Conservation (phyloP, 495 filamentous ascomycete genomes). For the Cryomyces minteri region DNA sequence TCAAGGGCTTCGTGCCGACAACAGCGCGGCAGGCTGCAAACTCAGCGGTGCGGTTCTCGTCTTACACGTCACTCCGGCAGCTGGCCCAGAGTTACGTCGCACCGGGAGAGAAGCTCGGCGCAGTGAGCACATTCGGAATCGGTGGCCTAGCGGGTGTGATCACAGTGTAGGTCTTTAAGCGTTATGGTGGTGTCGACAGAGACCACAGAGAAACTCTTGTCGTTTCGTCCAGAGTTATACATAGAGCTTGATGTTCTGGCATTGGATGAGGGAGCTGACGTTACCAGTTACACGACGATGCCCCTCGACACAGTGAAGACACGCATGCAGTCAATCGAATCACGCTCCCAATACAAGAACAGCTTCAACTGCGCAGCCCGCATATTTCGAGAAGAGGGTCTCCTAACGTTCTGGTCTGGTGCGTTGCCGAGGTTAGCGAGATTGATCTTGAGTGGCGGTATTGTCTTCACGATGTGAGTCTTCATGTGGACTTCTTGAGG, state of each 20-base stretch:
- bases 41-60: conserved; percentile 72
- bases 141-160: conserved; percentile 80
- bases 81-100: conserved; percentile 81
- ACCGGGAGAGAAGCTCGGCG: conserved; percentile 86
- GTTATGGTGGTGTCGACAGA: background rate
- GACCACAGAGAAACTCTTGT: background rate
- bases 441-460: conserved; percentile 74
- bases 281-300: conserved; percentile 58
- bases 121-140: conserved; percentile 76
- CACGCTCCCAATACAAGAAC: conserved; percentile 67
- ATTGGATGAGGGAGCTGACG: too few relatives aligned
- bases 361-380: conserved; percentile 66
- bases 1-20: conserved; percentile 91
- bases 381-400: conserved; percentile 77
- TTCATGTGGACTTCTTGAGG: background rate
- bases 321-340: conserved; percentile 92
- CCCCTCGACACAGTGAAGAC: conserved; percentile 94
- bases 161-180: conserved; percentile 52
- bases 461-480: conserved; percentile 90
- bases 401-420: conserved; percentile 86
- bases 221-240: too few relatives aligned
- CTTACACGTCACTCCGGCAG: conserved; percentile 81
- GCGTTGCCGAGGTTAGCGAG: conserved; percentile 71
- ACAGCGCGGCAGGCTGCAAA: conserved; percentile 91
- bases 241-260: background rate